Base-by-base conservation (phyloP, 2,329 filamentous ascomycete genomes). In the Fusarium luffae region DNA sequence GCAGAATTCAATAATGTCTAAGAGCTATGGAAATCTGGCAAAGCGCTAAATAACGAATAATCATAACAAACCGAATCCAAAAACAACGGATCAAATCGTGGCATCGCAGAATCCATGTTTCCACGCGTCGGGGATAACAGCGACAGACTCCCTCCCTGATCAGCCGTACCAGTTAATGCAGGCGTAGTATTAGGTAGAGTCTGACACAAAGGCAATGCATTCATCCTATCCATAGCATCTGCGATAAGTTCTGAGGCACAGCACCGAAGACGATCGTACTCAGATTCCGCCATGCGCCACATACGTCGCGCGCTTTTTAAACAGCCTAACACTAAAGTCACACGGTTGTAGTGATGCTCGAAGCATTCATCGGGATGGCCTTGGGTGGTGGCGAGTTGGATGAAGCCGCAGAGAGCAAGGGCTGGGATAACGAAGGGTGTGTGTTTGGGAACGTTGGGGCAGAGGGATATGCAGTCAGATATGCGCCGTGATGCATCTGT, bases 171-270 rank as follows among this genome's bases (percentile, higher is more conserved):
- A 7, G 32, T 19, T 6, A 46, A 25, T 0, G 62, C 28, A 16
- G 44, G 30, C 5, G 62, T 23, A 4, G 32, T 30, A 9, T 42
- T 65, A 0, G 62, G 62, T 5, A 64, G 27, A 1, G 59, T 64
- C 1, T 64, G 62, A 1, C 59, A 70, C 4, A 70, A 34, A 2
- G 70, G 70, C 11, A 73, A 60, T 1, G 67, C 54, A 9, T 72
- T 72, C 67, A 71, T 73, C n/a, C 68, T 63, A 4, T 72, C 70
- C 58, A 69, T 71, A 4, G 70, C 66, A 3, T 73, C 70, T 4
- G 70, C 71, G 2, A 73, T 59, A 0, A 71, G 61, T 0, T 67
- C 70, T 0, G 67, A 61, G 7, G 70, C 70, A 4, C 55, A 71
- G 14, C 61, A 69, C 13, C 70, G 54, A 4, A 72, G 63, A 0